These are phyloP conservation scores for Barnettozyma pratensis DNA, from an alignment of 805 yeast genomes.

Conservation along the genomic window DNA sequence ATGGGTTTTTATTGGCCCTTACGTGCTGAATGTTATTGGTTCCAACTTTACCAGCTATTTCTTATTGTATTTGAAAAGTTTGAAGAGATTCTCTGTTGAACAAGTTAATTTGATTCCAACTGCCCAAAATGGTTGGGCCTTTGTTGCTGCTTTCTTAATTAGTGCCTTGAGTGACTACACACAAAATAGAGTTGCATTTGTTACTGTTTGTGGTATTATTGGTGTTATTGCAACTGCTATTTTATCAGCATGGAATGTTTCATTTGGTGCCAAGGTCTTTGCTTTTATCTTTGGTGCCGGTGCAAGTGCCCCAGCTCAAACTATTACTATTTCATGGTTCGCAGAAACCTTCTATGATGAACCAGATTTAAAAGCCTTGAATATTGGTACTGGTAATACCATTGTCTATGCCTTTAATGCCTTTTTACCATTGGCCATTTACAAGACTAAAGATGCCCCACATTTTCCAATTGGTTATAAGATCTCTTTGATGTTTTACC, in stretches of 20 bases:
- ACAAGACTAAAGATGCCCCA: not conserved
- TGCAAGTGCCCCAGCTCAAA: not conserved
- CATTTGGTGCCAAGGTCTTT: not conserved
- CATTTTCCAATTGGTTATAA: not conserved
- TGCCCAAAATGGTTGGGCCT: not conserved
- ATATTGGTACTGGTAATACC: slow-evolving; percentile 2
- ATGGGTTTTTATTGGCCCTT: not conserved
- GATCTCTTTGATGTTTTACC: not conserved
- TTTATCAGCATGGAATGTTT: not conserved
- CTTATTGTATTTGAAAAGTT: not conserved
- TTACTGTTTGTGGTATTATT: not conserved
- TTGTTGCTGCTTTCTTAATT: not conserved
- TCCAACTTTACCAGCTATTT: not conserved
- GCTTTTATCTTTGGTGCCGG: slow-evolving; percentile 2
- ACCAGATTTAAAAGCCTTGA: slow-evolving; percentile 1
- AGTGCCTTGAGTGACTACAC: slow-evolving; percentile 1
- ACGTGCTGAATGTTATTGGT: not conserved
- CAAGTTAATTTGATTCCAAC: slow-evolving; percentile 2
- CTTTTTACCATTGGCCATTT: not conserved
- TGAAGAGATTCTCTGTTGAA: not conserved
- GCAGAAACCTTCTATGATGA: slow-evolving; percentile 3
- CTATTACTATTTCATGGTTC: not conserved
- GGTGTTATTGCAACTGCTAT: not conserved
- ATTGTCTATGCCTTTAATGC: slow-evolving; percentile 1
- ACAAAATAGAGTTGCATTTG: not conserved